Conservation (phyloP, 768 basidiomycete genomes). For the Paxillus involutus region DNA sequence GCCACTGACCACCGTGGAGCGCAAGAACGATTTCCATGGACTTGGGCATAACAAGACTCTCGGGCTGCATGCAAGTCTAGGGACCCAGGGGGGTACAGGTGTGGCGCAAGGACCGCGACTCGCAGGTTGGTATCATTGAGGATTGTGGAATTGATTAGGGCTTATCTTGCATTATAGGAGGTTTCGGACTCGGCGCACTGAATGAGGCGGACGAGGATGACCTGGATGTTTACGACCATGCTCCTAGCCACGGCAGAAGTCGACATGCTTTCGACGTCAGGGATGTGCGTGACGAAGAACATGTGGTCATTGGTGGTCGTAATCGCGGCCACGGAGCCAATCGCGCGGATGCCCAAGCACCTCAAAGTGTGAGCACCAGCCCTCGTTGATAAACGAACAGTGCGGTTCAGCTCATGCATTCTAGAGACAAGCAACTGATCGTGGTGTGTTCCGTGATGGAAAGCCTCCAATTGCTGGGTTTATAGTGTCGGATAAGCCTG, state of each 20-base stretch:
- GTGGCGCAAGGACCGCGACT: slow-evolving; percentile 48
- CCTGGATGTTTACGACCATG: slow-evolving; percentile 74
- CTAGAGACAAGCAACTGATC: slow-evolving; percentile 14
- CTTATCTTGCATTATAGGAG: slow-evolving; percentile 46
- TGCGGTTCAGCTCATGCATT: slow-evolving; percentile 18
- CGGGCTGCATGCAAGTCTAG: slow-evolving; percentile 60
- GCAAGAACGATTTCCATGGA: slow-evolving; percentile 80
- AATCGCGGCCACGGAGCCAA: slow-evolving; percentile 13
- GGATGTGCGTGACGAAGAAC: slow-evolving; percentile 66
- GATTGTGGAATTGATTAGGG: neutral
- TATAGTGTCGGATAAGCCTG: slow-evolving; percentile 60
- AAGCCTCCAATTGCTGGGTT: slow-evolving; percentile 75
- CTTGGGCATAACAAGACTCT: slow-evolving; percentile 75
- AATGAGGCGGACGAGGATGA: slow-evolving; percentile 97
- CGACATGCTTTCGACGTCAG: slow-evolving; percentile 65
- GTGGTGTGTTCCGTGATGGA: slow-evolving; percentile 69
- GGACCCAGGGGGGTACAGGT: slow-evolving; percentile 27
- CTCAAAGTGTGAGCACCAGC: slow-evolving; percentile 8
- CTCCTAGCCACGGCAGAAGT: slow-evolving; percentile 35
- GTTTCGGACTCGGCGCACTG: slow-evolving; percentile 85
- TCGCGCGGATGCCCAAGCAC: neutral
- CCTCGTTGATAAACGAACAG: neutral
- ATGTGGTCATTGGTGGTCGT: slow-evolving; percentile 46
- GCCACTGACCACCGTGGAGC: slow-evolving; percentile 53
- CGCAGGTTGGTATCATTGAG: slow-evolving; percentile 43